Base-by-base conservation (phyloP, 176 grass and related monocot genomes). In the Melocanna baccifera region DNA sequence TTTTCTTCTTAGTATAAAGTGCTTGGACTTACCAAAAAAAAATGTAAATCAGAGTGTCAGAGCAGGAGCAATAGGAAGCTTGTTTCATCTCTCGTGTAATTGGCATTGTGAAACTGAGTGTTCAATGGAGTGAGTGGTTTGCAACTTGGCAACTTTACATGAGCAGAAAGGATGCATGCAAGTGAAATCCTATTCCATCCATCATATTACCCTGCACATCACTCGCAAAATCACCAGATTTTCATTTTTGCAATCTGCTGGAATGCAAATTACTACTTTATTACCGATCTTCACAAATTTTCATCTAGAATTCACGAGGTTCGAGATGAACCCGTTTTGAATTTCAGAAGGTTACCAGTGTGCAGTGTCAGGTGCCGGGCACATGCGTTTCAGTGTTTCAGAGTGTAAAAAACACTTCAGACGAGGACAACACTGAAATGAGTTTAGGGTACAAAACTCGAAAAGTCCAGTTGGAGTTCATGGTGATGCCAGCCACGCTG, bases 21-120 rank as follows among this genome's bases (percentile, higher is more conserved):
- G 78, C 28, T 79, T 81, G 55, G 48, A 62, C 83, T 47, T 71
- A 82, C 78, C 40, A 61, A 9, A 29, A 82, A 58, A 86, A 78
- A 81, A 75, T 83, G 84, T 83, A 90, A 90, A 90, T 88, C 87
- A 84, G 80, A 78, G 86, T 83, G 51, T 70, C 88, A 85, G 90
- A 82, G 81, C 77, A 88, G 71, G 55, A 55, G 48, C 77, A 62
- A 67, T 75, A 68, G 71, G 77, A 75, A 81, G 70, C 59, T 82
- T 87, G 48, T 73, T 66, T 82, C 70, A 76, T 76, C 71, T 51
- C 70, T 55, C 34, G 16, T 82, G 78, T 30, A 50, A 81, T 56
- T 81, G 15, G 59, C 37, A 45, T 75, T 78, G 47, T 74, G 43
- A 74, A 81, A 87, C 47, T 14, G 41, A 53, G 82, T 84, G 30